A percentile compares a stretch with the other conserved stretches of the same genome.
Evolutionary conservation across 2,329 filamentous ascomycete genomes (phyloP).

Genomic region (Trichoderma sp.): DNA sequence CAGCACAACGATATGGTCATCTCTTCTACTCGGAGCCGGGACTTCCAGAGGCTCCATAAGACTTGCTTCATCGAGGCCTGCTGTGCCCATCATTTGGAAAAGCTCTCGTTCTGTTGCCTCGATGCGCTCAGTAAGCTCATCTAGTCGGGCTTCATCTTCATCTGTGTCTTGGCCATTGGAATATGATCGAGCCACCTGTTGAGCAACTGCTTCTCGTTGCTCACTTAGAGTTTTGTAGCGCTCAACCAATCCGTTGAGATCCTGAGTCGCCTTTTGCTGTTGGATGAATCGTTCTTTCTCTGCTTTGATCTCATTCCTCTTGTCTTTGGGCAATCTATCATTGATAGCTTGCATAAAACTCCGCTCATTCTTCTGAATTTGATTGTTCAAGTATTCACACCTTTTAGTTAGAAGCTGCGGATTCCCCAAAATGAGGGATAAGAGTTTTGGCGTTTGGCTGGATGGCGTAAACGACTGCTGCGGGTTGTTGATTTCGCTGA

Average conservation of each 20-base stretch:
- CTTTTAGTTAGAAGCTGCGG: constrained; percentile 35
- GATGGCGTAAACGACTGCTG: constrained; percentile 7
- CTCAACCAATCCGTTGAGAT: constrained; percentile 41
- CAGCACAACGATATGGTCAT: constrained; percentile 37
- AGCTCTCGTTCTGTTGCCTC: constrained; percentile 44
- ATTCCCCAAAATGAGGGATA: constrained; percentile 32
- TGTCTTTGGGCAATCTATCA: constrained; percentile 44
- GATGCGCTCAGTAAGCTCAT: constrained; percentile 46
- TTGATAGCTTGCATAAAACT: constrained; percentile 48
- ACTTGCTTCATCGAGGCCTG: constrained; percentile 44
- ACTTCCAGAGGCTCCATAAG: constrained; percentile 33
- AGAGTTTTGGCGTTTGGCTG: constrained; percentile 30
- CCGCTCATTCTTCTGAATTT: constrained; percentile 46
- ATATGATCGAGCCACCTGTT: constrained; percentile 50
- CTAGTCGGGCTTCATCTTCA: constrained; percentile 49
- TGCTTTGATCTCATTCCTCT: constrained; percentile 46
- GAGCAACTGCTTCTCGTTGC: constrained; percentile 46
- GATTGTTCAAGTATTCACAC: constrained; percentile 38
- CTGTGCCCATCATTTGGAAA: constrained; percentile 40
- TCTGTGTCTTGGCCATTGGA: constrained; percentile 50
- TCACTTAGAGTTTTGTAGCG: constrained; percentile 41
- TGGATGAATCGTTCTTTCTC: constrained; percentile 48
- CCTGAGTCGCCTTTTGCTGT: constrained; percentile 45
- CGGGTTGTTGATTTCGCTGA: background rate
- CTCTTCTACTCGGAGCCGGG: constrained; percentile 16